Base-by-base conservation (phyloP, 2,329 filamentous ascomycete species). In the Diplocarpon mali region DNA sequence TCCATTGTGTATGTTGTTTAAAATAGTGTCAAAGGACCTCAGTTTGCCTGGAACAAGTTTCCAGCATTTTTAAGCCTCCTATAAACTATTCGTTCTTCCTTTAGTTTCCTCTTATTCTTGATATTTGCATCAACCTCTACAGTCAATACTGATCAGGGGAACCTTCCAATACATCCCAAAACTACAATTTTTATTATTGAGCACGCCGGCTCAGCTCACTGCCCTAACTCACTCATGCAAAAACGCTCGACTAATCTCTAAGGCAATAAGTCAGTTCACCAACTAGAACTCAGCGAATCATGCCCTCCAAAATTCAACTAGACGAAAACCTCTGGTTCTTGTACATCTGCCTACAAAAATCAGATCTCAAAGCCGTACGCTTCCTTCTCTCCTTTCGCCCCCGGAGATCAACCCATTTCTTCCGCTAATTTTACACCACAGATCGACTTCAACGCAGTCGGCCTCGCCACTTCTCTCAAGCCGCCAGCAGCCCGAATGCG, bases 291-390 rank as follows among this genome's bases (percentile, higher is more conserved):
- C 7, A 24, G 20, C 20, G 20, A 24, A 24, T 24, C 38, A 67
- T 67, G 65, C 60, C 64, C 40, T 61, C 62, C 13, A 65, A 64
- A 45, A 59, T 62, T 16, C 61, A 63, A 47, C 53, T 63, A 3
- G 63, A 67, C 37, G 62, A 63, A 41, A 65, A 62, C 45, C 53
- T 67, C 24, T 58, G 60, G 53, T 69, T 69, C 48, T 58, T 70
- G 20, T 68, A 65, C 52, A 57, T 63, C 27, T 69, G 65, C 49
- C 54, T 68, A 17, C 57, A 64, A 46, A 62, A 63, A 40, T 63
- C 63, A 5, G 61, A 65, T 35, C 56, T 58, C 50, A 63, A 59
- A 52, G 53, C 53, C n/a, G 65, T 59, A 51, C 31, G 20, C 31
- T 12, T 40, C 15, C 39, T 37, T 36, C 37, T 43, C 10, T 29